phyloP scores from a whole-genome alignment of 768 basidiomycete genomes.

The Collybia mongolica region DNA sequence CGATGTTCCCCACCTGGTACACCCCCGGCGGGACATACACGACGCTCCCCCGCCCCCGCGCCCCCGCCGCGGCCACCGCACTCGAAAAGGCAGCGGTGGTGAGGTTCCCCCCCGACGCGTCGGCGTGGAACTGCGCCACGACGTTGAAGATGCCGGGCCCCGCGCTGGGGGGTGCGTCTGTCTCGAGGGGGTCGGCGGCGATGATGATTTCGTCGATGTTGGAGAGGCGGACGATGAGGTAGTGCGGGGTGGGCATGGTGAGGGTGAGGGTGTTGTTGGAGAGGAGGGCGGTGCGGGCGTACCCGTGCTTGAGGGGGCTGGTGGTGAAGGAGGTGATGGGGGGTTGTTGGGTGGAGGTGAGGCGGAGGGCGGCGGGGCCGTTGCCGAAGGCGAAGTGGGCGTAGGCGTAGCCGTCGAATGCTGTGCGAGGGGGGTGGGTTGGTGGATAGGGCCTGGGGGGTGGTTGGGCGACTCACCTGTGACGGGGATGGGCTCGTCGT shows the following conservation, averaged over 20 bases:
- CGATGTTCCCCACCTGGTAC: constrained; percentile 15
- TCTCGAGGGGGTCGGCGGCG: background rate
- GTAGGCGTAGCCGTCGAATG: constrained; percentile 4
- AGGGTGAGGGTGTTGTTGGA: background rate
- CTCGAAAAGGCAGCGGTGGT: background rate
- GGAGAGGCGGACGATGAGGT: background rate
- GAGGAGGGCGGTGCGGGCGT: background rate
- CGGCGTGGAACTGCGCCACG: background rate
- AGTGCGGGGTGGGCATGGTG: background rate
- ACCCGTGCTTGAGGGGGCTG: background rate
- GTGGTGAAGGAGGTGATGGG: background rate
- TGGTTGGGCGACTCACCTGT: too few species aligned
- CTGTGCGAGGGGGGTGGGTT: background rate
- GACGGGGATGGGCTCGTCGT: too few species aligned
- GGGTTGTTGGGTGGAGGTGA: background rate
- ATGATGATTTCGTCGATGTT: background rate
- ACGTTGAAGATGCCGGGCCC: constrained; percentile 1
- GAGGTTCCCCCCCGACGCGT: background rate
- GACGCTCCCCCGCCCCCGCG: background rate
- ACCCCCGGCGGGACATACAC: constrained; percentile 15
- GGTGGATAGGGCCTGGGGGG: too few species aligned
- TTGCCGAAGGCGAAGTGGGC: constrained; percentile 3
- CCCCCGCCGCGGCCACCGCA: background rate
- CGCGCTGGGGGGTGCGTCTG: background rate
- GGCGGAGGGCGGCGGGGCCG: background rate